phyloP scores from a whole-genome alignment of 2,329 filamentous ascomycete genomes.

The Parafenestella ontariensis region DNA sequence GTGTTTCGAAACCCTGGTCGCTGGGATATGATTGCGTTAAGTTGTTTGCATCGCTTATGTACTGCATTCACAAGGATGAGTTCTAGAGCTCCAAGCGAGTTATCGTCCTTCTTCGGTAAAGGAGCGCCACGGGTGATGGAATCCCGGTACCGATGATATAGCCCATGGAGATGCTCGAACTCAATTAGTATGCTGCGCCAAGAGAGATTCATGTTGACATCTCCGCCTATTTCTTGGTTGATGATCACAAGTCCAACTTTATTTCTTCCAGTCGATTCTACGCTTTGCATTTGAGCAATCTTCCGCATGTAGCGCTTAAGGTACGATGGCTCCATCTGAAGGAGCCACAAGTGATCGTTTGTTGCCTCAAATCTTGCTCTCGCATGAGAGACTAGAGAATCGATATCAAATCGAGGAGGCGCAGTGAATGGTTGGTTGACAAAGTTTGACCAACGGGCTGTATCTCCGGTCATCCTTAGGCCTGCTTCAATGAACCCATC shows the following conservation, averaged over 20 bases:
- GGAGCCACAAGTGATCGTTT: conserved; percentile 26
- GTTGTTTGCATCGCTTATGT: conserved; percentile 3
- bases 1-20: conserved; percentile 17
- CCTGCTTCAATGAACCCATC: background rate
- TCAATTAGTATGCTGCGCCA: conserved; percentile 12
- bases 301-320: conserved; percentile 12
- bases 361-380: conserved; percentile 17
- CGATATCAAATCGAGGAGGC: conserved; percentile 21
- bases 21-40: conserved; percentile 11
- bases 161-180: conserved; percentile 2
- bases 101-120: conserved; percentile 15
- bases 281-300: conserved; percentile 2
- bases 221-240: background rate
- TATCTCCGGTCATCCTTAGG: conserved; percentile 7
- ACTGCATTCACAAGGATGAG: conserved; percentile 11
- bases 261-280: background rate
- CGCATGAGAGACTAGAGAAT: conserved; percentile 11
- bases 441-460: conserved; percentile 16
- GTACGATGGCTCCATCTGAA: conserved; percentile 32
- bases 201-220: conserved; percentile 8
- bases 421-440: conserved; percentile 16
- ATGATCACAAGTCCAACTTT: background rate
- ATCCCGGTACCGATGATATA: conserved; percentile 11
- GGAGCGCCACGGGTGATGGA: conserved; percentile 5
- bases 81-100: conserved; percentile 14